Conservation (phyloP, 176 grass and related monocot species). For the Aegilops speltoides region DNA sequence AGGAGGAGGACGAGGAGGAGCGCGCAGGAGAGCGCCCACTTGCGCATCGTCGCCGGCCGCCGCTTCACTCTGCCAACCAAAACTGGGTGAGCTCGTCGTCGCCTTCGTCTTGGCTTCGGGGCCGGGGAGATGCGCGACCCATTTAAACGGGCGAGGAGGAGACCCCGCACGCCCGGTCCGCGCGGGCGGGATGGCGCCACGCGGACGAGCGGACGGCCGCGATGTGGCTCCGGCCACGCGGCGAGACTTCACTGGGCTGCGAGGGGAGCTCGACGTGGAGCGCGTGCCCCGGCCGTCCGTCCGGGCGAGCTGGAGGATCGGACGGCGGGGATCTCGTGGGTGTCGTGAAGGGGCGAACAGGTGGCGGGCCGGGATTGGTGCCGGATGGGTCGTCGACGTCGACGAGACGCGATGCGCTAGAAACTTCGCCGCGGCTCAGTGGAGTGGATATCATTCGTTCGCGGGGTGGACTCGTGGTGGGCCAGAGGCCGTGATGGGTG, state of each 20-base stretch:
- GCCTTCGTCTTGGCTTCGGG: neutral
- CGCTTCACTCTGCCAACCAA: neutral
- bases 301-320: neutral
- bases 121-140: neutral
- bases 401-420: constrained; percentile 34
- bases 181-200: constrained; percentile 41
- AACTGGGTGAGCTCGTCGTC: constrained; percentile 27
- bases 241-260: constrained; percentile 21
- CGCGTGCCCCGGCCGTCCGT: constrained; percentile 35
- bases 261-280: constrained; percentile 51
- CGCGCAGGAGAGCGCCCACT: constrained; percentile 70
- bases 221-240: neutral
- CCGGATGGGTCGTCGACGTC: constrained; percentile 21
- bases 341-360: neutral
- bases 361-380: constrained; percentile 20
- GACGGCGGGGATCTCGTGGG: constrained; percentile 17
- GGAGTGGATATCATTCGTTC: constrained; percentile 18
- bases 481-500: neutral
- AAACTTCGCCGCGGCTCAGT: constrained; percentile 41
- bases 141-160: constrained; percentile 2
- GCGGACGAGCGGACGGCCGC: constrained; percentile 41
- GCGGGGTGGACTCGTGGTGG: neutral
- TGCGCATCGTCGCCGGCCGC: constrained; percentile 51
- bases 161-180: constrained; percentile 25
- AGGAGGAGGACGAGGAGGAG: constrained; percentile 87